A percentile compares a stretch with the other conserved stretches of the same genome.
phyloP scores from a whole-genome alignment of 345 rosid species.

The Boechera divaricarpa region DNA sequence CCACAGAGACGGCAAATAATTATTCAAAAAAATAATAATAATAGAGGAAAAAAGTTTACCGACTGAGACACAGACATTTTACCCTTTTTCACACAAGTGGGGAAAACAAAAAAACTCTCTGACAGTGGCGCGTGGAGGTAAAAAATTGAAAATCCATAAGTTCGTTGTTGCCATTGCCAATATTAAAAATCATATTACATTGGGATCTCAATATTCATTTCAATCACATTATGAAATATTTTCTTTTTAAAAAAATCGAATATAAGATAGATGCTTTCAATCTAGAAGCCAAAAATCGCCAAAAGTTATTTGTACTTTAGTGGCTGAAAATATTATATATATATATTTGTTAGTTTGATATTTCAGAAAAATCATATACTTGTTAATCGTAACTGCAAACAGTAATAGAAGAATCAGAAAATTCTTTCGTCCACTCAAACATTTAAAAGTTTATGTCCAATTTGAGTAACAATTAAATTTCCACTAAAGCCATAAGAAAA shows the following conservation, averaged over 20 bases:
- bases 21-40: not conserved
- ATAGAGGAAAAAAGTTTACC: constrained; percentile 15
- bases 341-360: not conserved
- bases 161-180: constrained; percentile 11
- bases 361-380: not conserved
- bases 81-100: constrained; percentile 38
- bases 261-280: not conserved
- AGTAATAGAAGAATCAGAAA: not conserved
- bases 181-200: not conserved
- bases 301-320: not conserved
- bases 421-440: not conserved
- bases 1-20: constrained; percentile 37
- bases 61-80: constrained; percentile 44
- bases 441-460: not conserved
- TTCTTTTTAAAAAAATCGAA: not conserved
- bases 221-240: not conserved
- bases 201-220: constrained; percentile 39
- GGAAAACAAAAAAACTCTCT: constrained; percentile 40
- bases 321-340: not conserved
- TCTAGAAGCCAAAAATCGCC: not conserved
- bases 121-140: constrained; percentile 44
- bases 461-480: not conserved
- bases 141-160: constrained; percentile 33
- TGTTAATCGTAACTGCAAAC: not conserved
- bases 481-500: not conserved